phyloP scores from a whole-genome alignment of 805 yeast genomes.

The Lipomyces sp. region DNA sequence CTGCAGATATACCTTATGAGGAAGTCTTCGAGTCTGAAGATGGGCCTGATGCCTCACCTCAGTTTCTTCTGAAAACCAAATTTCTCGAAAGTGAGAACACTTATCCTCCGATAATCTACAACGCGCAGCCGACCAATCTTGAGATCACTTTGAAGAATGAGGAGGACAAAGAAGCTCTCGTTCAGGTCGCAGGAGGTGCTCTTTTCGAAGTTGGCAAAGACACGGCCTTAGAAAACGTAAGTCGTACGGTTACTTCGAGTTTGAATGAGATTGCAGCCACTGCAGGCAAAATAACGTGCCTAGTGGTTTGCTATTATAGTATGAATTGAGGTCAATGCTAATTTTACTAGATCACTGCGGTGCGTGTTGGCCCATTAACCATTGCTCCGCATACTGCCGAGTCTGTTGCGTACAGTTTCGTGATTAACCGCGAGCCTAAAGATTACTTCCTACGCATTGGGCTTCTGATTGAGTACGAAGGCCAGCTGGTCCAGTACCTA shows the following conservation, averaged over 20 bases:
- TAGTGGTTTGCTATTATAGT: neutral
- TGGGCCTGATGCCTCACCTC: slow-evolving; percentile 20
- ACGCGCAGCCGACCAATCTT: slow-evolving; percentile 41
- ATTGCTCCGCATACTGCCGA: slow-evolving; percentile 22
- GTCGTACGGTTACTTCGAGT: neutral
- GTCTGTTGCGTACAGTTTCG: slow-evolving; percentile 27
- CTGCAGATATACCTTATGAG: slow-evolving; percentile 23
- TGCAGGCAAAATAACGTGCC: neutral
- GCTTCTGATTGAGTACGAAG: slow-evolving; percentile 33
- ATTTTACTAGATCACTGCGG: slow-evolving; percentile 31
- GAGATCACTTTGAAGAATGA: slow-evolving; percentile 39
- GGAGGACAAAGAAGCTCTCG: slow-evolving; percentile 35
- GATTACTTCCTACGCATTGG: slow-evolving; percentile 34
- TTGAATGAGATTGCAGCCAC: neutral
- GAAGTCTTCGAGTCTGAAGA: slow-evolving; percentile 22
- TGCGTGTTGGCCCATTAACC: slow-evolving; percentile 30
- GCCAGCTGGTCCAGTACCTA: slow-evolving; percentile 32
- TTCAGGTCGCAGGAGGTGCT: slow-evolving; percentile 37
- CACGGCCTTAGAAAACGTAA: slow-evolving; percentile 29
- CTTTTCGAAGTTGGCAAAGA: slow-evolving; percentile 25
- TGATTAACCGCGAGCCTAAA: slow-evolving; percentile 35
- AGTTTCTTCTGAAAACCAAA: slow-evolving; percentile 21
- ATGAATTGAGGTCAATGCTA: neutral
- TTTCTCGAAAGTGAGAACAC: slow-evolving; percentile 16
- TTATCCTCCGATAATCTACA: slow-evolving; percentile 36